A percentile compares a stretch with the other conserved stretches of the same genome.
Conservation (phyloP, 1,284 basidiomycete genomes). For the Salmacisia buchloeana region DNA sequence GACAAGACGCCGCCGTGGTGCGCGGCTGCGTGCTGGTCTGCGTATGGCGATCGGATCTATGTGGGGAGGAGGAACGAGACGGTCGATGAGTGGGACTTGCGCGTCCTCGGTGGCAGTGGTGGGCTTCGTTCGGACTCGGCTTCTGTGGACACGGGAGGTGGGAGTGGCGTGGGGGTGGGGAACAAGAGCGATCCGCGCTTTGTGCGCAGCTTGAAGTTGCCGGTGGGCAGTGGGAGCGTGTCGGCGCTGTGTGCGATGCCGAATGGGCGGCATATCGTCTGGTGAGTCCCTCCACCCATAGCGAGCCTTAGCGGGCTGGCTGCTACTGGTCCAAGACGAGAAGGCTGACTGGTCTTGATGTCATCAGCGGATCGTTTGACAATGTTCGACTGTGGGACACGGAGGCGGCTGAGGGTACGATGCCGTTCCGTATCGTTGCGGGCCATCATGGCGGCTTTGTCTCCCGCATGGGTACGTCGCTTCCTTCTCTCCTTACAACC, state of each 20-base stretch:
- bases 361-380: conserved; percentile 74
- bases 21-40: conserved; percentile 67
- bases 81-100: conserved; percentile 88
- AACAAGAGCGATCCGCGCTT: conserved; percentile 62
- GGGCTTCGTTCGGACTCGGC: too few species aligned
- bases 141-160: too few species aligned
- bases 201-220: conserved; percentile 75
- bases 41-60: conserved; percentile 78
- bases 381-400: conserved; percentile 91
- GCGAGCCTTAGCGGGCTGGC: background rate
- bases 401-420: conserved; percentile 57
- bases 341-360: background rate
- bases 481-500: background rate
- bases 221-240: conserved; percentile 80
- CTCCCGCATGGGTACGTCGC: conserved; percentile 72
- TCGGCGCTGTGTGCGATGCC: conserved; percentile 85
- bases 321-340: conserved; percentile 10
- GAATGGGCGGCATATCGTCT: conserved; percentile 80
- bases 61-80: conserved; percentile 85
- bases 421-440: conserved; percentile 81
- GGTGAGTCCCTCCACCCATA: conserved; percentile 56
- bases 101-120: conserved; percentile 30
- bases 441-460: conserved; percentile 92
- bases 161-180: background rate
- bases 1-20: conserved; percentile 94